phyloP scores from a whole-genome alignment of 345 rosid species.

The Aegle marmelos region DNA sequence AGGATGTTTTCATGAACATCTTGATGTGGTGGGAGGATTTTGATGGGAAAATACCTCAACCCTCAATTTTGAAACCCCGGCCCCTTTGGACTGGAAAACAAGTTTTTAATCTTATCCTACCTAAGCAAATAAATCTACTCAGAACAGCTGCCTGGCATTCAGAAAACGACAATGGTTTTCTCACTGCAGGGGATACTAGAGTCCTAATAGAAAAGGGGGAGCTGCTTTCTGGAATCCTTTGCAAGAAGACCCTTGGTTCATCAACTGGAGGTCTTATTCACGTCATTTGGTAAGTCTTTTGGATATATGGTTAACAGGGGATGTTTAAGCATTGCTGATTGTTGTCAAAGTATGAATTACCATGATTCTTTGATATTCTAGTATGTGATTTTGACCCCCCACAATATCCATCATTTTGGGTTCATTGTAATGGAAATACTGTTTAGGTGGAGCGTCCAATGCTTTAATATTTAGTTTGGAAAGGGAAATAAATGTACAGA shows the following conservation, averaged over 20 bases:
- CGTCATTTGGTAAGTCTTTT: slow-evolving; percentile 70
- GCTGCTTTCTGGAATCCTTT: slow-evolving; percentile 83
- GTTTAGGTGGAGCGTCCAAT: neutral
- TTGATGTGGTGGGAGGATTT: slow-evolving; percentile 99
- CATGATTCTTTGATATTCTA: neutral
- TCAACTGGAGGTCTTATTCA: slow-evolving; percentile 91
- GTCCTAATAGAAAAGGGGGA: slow-evolving; percentile 96
- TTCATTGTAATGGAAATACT: neutral
- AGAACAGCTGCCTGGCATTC: slow-evolving; percentile 89
- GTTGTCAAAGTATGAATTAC: neutral
- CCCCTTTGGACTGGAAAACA: slow-evolving; percentile 98
- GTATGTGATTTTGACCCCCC: neutral
- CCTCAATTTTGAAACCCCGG: slow-evolving; percentile 86
- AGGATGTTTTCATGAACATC: slow-evolving; percentile 96
- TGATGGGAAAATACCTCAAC: slow-evolving; percentile 96
- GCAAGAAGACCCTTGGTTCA: slow-evolving; percentile 94
- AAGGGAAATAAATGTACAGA: neutral
- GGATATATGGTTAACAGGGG: neutral
- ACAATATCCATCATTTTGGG: neutral
- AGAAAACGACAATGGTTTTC: slow-evolving; percentile 69
- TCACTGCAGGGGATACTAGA: slow-evolving; percentile 92
- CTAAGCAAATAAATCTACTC: slow-evolving; percentile 90
- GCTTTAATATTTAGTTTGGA: neutral
- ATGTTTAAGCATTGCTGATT: neutral
- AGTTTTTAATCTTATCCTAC: slow-evolving; percentile 93